Conservation (phyloP, 1,284 basidiomycete species). For the Leucoagaricus sp. region DNA sequence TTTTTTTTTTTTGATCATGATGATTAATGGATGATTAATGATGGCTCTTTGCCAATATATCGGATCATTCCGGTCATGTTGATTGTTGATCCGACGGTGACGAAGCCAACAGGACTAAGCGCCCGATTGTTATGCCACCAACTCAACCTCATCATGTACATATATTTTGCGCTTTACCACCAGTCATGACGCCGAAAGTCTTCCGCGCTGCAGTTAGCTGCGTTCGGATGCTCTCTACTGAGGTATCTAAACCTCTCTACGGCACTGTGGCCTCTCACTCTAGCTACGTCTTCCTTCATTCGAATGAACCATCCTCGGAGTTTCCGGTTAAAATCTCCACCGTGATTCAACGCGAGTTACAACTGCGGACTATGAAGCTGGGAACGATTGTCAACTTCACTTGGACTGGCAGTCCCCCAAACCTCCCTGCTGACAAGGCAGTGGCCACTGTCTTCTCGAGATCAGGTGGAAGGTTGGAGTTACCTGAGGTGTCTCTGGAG, state of each 20-base stretch:
- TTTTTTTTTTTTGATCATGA: too few species aligned
- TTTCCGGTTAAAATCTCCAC: conserved; percentile 55
- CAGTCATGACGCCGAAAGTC: neutral
- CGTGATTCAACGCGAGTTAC: conserved; percentile 52
- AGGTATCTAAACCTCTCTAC: conserved; percentile 23
- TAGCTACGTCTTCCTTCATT: conserved; percentile 61
- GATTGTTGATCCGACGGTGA: too few species aligned
- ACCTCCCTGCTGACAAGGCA: conserved; percentile 26
- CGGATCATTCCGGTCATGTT: too few species aligned
- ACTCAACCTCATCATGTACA: too few species aligned
- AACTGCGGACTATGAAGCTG: conserved; percentile 42
- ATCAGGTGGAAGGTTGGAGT: conserved; percentile 44
- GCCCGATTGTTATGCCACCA: too few species aligned
- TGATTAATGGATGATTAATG: too few species aligned
- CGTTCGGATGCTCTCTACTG: conserved; percentile 2
- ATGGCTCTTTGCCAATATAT: too few species aligned
- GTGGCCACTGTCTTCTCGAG: conserved; percentile 53
- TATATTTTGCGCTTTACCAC: too few species aligned
- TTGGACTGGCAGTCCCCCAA: conserved; percentile 40
- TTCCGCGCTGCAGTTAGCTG: neutral
- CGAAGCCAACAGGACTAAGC: too few species aligned
- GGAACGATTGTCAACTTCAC: conserved; percentile 63
- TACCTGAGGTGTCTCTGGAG: conserved; percentile 46
- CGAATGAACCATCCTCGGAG: conserved; percentile 44
- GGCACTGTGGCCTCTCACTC: conserved; percentile 52